Evolutionary conservation across 352 stramenopile species (phyloP), one percentile per base, ranked within the genome.

Genomic region (Pythium grandisporangium): DNA sequence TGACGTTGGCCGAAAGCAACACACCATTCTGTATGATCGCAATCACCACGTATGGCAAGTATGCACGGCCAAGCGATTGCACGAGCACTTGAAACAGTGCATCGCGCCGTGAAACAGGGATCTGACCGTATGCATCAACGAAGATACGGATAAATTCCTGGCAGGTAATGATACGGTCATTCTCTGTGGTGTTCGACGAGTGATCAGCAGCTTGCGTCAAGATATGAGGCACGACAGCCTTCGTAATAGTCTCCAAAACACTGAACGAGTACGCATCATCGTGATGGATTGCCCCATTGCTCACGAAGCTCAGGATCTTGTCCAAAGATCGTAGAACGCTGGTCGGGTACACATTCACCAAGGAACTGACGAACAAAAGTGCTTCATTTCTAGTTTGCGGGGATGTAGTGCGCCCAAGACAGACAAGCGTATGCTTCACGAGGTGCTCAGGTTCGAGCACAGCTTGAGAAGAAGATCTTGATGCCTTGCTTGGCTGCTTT

Each of bases 201-300:
- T 49, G 48, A 14, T 55, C 52, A 0, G 39, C 33, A 14, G 20
- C 38, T 5, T 46, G 38, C 4, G 50, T 48, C 6, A 83, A 30
- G n/a, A 93, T 79, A 52, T 93, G 75, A 1, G 77, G 78, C 33
- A 90, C 78, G 11, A 87, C 76, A 5, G 74, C 58, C 52, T 80
- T 74, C 37, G 91, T 69, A 29, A 93, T 91, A 6, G 77, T 87
- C 42, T 91, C 73, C n/a, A 93, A 58, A 26, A 93, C 78, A 32
- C 90, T 68, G 51, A 90, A 92, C 38, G 81, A 89, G 59, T 93
- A 90, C 29, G 85, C 81, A 38, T 93, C 81, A 12, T 90, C 68
- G 23, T 86, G 66, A 32, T 72, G 70, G 40, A 88, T 81, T 2
- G 61, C 70, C 0, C 68, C 65, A 12, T 48, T 55, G 37, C 66